Base-by-base conservation (phyloP, 495 filamentous ascomycete species). In the Letharia columbiana region DNA sequence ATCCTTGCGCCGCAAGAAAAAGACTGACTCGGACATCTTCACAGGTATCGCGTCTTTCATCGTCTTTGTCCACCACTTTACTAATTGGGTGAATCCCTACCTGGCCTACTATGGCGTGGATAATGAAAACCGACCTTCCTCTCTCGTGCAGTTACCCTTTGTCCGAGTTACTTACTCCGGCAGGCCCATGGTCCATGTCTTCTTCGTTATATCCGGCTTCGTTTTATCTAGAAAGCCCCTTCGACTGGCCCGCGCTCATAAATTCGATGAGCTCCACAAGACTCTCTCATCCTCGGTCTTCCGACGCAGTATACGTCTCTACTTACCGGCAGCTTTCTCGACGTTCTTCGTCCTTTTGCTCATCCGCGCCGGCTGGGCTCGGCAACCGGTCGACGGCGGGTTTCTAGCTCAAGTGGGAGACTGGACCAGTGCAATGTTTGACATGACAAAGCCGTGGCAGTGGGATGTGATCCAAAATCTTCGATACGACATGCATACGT, bases 171-270 rank as follows among this genome's bases (percentile, higher is more conserved):
- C 89, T 15, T 85, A 84, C 71, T 84, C 83, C 10, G 87, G 86
- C 41, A 82, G 84, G 61, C 84, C 87, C 60, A 88, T 88, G 86
- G 87, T 90, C 13, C 82, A 85, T 71, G 83, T 89, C 58, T 90
- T 90, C 78, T 89, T 89, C 75, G 83, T 89, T 64, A 85, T 90
- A 54, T 88, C 86, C 9, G 87, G 87, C 67, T 88, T 86, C 66
- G 86, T 86, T 1, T 77, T 90, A 12, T 86, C 86, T 18, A 83
- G 84, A 67, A 87, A 88, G 66, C 84, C 87, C 0, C 72, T 90
- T 44, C 82, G 82, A 66, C 75, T 78, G n/a, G 81, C 86, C 50
- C 85, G 84, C 61, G 76, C 75, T 40, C 79, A 81, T 44, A 76
- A 82, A 45, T 83, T 12, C 75, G 81, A 81, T 37, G 74, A 80